A percentile compares a stretch with the other conserved stretches of the same genome.
These are phyloP conservation scores for Coprinellus aureogranulatus DNA, from an alignment of 768 basidiomycete species.

Conservation along the genomic window DNA sequence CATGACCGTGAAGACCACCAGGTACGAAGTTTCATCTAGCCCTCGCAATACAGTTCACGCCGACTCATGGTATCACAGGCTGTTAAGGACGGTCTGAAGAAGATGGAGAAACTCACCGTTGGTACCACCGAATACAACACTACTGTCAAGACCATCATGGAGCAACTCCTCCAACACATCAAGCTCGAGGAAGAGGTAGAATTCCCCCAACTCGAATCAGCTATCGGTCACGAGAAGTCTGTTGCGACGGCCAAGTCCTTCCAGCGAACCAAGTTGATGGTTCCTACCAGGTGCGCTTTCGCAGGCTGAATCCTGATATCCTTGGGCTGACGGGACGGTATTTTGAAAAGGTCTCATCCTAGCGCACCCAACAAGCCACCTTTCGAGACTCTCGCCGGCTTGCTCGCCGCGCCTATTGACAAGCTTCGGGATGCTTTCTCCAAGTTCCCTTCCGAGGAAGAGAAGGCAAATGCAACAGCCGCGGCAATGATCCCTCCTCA, in stretches of 20 bases:
- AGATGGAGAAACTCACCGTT: constrained; percentile 43
- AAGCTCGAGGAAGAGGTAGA: constrained; percentile 56
- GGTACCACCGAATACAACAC: constrained; percentile 42
- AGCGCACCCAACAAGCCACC: constrained; percentile 55
- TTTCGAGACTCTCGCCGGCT: constrained; percentile 54
- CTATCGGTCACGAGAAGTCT: constrained; percentile 43
- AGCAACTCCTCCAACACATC: constrained; percentile 48
- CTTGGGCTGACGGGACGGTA: too few species aligned
- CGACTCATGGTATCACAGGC: constrained; percentile 13
- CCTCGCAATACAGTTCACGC: not conserved
- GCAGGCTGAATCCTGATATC: not conserved
- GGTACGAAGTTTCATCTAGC: constrained; percentile 24
- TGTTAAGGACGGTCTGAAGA: constrained; percentile 38
- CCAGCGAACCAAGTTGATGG: constrained; percentile 57
- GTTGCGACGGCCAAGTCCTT: constrained; percentile 44
- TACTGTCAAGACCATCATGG: constrained; percentile 44
- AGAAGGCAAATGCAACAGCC: too few species aligned
- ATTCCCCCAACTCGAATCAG: constrained; percentile 50
- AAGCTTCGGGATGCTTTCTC: constrained; percentile 54
- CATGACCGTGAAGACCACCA: constrained; percentile 58
- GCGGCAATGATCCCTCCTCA: too few species aligned
- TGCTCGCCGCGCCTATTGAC: constrained; percentile 55
- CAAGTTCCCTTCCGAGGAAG: constrained; percentile 10
- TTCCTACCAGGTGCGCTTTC: constrained; percentile 48
- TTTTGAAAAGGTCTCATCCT: constrained; percentile 43